Evolutionary conservation across 2,329 filamentous ascomycete species (phyloP).

Genomic region (Calonectria naviculata): DNA sequence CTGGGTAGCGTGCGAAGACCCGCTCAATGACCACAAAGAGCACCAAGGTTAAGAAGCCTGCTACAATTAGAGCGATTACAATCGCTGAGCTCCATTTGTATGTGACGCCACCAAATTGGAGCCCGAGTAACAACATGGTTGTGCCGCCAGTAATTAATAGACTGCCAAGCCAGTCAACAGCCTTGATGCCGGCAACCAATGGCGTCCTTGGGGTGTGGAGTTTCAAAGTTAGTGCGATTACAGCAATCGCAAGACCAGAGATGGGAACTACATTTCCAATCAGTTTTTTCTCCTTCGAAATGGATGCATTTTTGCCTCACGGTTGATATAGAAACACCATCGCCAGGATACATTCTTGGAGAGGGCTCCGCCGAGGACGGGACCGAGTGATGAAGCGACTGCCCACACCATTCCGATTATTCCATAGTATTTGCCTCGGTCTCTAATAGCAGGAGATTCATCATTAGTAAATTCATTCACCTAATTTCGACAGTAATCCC

Average conservation of each 20-base stretch:
- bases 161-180: conserved; percentile 5
- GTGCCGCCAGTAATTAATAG: neutral
- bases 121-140: conserved; percentile 2
- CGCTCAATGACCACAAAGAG: neutral
- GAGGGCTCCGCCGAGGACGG: neutral
- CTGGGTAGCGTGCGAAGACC: neutral
- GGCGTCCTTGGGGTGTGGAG: neutral
- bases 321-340: conserved; percentile 16
- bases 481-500: neutral
- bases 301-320: neutral
- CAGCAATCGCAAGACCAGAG: neutral
- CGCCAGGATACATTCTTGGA: conserved; percentile 1
- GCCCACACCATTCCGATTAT: conserved; percentile 7
- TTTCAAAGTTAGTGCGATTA: neutral
- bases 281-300: neutral
- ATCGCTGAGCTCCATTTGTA: neutral
- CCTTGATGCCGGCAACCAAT: neutral
- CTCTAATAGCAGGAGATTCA: neutral
- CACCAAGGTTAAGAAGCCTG: neutral
- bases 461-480: neutral
- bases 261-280: neutral
- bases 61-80: neutral
- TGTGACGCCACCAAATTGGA: neutral
- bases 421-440: conserved; percentile 12
- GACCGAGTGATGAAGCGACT: neutral